Percentiles rank a stretch among this genome's conserved stretches.
Evolutionary conservation across 768 basidiomycete genomes (phyloP).

Genomic region (Phanerochaete carnosa): DNA sequence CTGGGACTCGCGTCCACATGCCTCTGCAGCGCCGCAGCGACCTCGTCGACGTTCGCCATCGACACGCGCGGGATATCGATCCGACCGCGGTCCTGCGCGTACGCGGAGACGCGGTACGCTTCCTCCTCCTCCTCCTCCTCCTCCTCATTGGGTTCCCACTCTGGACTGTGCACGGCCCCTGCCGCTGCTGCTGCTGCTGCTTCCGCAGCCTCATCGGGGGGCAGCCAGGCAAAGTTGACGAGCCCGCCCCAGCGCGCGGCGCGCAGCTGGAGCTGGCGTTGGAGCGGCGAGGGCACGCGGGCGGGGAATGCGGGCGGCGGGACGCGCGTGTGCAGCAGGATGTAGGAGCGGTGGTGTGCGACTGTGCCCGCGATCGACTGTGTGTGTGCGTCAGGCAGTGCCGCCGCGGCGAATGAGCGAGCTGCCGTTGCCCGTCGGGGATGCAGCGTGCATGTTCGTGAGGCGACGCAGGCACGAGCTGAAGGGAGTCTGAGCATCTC

Average conservation of each 20-base stretch:
- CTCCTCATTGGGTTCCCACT: no score
- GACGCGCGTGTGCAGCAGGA: constrained; percentile 49
- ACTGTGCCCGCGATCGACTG: constrained; percentile 45
- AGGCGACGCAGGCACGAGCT: not conserved
- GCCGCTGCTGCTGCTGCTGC: not conserved
- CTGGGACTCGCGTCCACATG: constrained; percentile 28
- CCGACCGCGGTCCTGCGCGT: constrained; percentile 43
- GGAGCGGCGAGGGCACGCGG: constrained; percentile 41
- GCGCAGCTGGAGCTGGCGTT: constrained; percentile 45
- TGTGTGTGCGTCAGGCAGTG: not conserved
- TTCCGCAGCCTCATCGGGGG: constrained; percentile 17
- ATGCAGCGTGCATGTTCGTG: not conserved
- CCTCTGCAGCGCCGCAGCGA: constrained; percentile 30
- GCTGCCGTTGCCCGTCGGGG: not conserved
- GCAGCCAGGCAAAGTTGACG: constrained; percentile 61
- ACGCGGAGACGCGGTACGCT: constrained; percentile 44
- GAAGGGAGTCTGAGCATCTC: not conserved
- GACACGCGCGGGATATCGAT: constrained; percentile 49
- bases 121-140: constrained; percentile 19
- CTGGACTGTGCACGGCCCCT: no score
- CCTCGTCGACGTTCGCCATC: constrained; percentile 46
- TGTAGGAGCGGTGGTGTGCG: constrained; percentile 48
- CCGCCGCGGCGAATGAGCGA: not conserved
- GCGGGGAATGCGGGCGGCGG: constrained; percentile 50
- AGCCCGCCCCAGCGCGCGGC: constrained; percentile 46